Evolutionary conservation across 345 rosid species (phyloP), one percentile per base, ranked within the genome.

Genomic region (Heritiera littoralis): DNA sequence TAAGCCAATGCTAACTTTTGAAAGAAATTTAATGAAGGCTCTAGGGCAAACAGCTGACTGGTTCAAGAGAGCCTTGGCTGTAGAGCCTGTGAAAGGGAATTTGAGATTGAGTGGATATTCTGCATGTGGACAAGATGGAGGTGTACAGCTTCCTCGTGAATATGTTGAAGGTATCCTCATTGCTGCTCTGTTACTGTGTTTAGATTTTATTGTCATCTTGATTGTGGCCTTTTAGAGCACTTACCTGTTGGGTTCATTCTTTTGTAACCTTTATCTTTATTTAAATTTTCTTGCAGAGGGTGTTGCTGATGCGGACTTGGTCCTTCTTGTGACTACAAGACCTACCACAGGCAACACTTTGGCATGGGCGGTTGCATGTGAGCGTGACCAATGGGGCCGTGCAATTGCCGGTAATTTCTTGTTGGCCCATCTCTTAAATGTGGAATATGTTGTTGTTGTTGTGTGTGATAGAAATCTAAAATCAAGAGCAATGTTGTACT

Each of bases 301-400:
- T 80, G 93, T 96, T 60, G 88, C 92, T 81, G 87, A 89, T 80
- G 90, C 98, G 43, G 99, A 96, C 88, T 89, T 96, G 80, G 98
- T 96, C 72, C 94, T 96, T 15, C 82, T 96, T 88, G 99, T 96
- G 75, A 96, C 98, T 46, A 94, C 99, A 80, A 91, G 99, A 81
- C 99, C 99, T 74, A 96, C 99, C 81, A 96, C 98, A 13, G 98
- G 99, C 72, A 96, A 96, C 87, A 96, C 99, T 64, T 90, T 96
- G 80, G 99, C 99, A 46, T 96, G 99, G 99, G 99, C 99, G 32
- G 99, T 96, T 81, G 99, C 98, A 78, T 96, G 99, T 76, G 99
- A 96, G 77, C 95, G 99, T 61, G 98, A 96, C 85, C 99, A 96
- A 54, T 96, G 99, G 99, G 99, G 99, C 69, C 98, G 99, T 75